These are phyloP conservation scores for Aspergillus terreus DNA, from an alignment of 2,329 filamentous ascomycete species.

Conservation along the genomic window DNA sequence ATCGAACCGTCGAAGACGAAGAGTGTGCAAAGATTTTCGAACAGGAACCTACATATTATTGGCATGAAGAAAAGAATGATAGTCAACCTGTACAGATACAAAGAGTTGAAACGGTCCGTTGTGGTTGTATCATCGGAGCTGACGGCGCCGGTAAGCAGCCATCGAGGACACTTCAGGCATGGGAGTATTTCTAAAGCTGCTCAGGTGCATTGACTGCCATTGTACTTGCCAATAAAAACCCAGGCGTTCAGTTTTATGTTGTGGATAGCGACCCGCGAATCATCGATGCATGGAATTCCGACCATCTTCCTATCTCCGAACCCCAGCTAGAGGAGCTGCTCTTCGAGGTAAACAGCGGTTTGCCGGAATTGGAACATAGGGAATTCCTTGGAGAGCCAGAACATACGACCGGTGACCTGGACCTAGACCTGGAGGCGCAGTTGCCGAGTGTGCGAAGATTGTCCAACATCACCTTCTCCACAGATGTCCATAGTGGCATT, in stretches of 20 bases:
- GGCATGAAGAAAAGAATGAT: neutral
- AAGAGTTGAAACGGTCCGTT: neutral
- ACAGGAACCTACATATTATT: neutral
- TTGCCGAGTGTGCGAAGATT: constrained; percentile 3
- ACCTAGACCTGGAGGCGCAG: neutral
- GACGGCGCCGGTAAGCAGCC: neutral
- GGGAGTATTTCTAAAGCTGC: neutral
- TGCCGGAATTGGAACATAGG: neutral
- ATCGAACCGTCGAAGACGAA: neutral
- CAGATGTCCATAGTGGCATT: constrained; percentile 13
- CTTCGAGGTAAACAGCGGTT: constrained; percentile 10
- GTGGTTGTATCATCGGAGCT: neutral
- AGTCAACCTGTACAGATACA: neutral
- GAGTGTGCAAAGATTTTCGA: neutral
- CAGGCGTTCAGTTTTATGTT: constrained; percentile 23
- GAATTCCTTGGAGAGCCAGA: neutral
- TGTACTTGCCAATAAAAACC: constrained; percentile 24
- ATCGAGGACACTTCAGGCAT: neutral
- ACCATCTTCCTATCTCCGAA: constrained; percentile 23
- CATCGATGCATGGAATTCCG: constrained; percentile 26
- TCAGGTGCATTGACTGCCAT: constrained; percentile 20
- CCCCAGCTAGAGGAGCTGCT: constrained; percentile 22
- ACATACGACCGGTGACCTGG: neutral
- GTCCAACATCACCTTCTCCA: constrained; percentile 17
- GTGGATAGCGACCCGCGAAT: constrained; percentile 21